These are phyloP conservation scores for Lindgomyces ingoldianus DNA, from an alignment of 495 filamentous ascomycete species.

Conservation along the genomic window DNA sequence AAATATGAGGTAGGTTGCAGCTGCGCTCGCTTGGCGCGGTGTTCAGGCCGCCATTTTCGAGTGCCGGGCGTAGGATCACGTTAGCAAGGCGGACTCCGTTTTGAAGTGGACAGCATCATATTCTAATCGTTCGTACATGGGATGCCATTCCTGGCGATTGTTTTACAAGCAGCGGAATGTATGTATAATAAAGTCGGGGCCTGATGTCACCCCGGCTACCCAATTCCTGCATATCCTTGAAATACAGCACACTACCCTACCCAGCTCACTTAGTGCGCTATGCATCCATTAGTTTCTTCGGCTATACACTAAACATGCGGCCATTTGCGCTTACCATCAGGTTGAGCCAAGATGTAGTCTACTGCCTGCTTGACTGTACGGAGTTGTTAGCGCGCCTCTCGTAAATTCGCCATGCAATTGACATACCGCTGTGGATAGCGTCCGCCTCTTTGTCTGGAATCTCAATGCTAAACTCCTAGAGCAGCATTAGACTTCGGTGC, in stretches of 20 bases:
- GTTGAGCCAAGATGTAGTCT: constrained; percentile 91
- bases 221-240: constrained; percentile 24
- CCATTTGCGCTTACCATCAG: constrained; percentile 62
- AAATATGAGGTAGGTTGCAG: constrained; percentile 13
- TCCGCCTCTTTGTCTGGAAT: constrained; percentile 99
- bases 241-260: neutral
- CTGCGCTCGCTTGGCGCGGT: neutral
- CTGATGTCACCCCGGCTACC: constrained; percentile 13
- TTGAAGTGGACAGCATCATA: neutral
- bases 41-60: neutral
- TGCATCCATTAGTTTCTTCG: constrained; percentile 23
- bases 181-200: constrained; percentile 32
- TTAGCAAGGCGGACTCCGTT: neutral
- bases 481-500: constrained; percentile 36
- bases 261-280: constrained; percentile 41
- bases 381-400: constrained; percentile 29
- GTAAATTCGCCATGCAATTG: neutral
- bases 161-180: constrained; percentile 37
- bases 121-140: constrained; percentile 25
- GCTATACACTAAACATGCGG: neutral
- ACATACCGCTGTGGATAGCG: constrained; percentile 91
- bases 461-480: constrained; percentile 98
- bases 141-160: constrained; percentile 22
- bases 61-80: neutral
- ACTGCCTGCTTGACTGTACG: constrained; percentile 92